These are phyloP conservation scores for Apiotrichum sp. DNA, from an alignment of 1,284 basidiomycete species.

Conservation along the genomic window DNA sequence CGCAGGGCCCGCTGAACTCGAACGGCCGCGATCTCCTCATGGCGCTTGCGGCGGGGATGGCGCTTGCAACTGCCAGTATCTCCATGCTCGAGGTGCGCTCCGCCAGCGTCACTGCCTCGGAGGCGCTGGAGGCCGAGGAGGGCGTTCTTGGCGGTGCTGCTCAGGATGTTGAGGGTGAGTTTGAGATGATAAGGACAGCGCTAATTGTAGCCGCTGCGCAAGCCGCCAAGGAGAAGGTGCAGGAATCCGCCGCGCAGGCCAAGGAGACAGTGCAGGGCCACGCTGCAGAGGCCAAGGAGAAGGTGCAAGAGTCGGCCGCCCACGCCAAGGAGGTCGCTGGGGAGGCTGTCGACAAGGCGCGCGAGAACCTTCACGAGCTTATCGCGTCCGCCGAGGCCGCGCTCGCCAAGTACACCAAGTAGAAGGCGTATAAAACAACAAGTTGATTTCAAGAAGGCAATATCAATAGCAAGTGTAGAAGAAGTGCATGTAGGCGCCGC, in stretches of 20 bases:
- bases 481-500: no score
- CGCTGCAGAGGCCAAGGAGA: neutral
- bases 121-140: neutral
- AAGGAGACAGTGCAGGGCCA: neutral
- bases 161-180: neutral
- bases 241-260: neutral
- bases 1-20: neutral
- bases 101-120: neutral
- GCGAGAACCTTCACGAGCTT: neutral
- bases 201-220: neutral
- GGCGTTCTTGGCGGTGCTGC: neutral
- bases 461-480: no score
- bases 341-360: neutral
- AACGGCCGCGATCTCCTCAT: neutral
- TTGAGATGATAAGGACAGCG: neutral
- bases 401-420: constrained; percentile 1
- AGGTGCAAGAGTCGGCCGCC: neutral
- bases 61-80: neutral
- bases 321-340: neutral
- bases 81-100: neutral
- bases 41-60: neutral
- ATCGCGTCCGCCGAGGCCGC: neutral
- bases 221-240: neutral
- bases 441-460: no score
- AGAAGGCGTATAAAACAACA: no score